Conservation (phyloP, 2,329 filamentous ascomycete genomes). For the Ophiocordyceps camponoti-floridani region DNA sequence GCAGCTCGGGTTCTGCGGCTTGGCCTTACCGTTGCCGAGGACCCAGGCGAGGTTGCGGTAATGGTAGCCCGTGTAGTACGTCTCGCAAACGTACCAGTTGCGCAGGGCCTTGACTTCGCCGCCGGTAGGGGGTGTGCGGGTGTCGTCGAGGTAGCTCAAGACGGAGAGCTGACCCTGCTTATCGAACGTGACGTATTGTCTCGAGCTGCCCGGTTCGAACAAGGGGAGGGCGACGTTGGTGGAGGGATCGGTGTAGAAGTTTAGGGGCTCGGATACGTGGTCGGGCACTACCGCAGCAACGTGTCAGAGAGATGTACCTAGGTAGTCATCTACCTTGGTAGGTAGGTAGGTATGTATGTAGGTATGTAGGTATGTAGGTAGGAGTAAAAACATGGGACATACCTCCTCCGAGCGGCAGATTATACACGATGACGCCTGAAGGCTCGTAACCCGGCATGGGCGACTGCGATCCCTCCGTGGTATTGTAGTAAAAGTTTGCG, state of each 20-base stretch:
- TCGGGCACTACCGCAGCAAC: background rate
- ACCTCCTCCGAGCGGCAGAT: constrained; percentile 2
- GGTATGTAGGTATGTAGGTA: too few species aligned
- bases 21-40: constrained; percentile 2
- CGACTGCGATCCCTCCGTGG: constrained; percentile 3
- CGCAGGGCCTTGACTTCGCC: constrained; percentile 1
- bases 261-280: constrained; percentile 4
- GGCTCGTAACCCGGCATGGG: constrained; percentile 2
- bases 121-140: constrained; percentile 1
- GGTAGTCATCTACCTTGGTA: too few species aligned
- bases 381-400: background rate
- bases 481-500: constrained; percentile 4
- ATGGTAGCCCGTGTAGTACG: constrained; percentile 4
- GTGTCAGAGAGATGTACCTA: background rate
- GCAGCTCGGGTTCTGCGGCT: constrained; percentile 9
- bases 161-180: constrained; percentile 3
- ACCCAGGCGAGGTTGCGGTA: constrained; percentile 6
- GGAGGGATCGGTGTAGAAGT: constrained; percentile 5
- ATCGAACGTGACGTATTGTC: constrained; percentile 9
- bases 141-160: constrained; percentile 6
- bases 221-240: constrained; percentile 8
- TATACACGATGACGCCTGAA: constrained; percentile 3
- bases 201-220: constrained; percentile 5
- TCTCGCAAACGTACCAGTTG: constrained; percentile 7
- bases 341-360: too few species aligned